phyloP scores from a whole-genome alignment of 306 rosid species.

The Acacia confusa region DNA sequence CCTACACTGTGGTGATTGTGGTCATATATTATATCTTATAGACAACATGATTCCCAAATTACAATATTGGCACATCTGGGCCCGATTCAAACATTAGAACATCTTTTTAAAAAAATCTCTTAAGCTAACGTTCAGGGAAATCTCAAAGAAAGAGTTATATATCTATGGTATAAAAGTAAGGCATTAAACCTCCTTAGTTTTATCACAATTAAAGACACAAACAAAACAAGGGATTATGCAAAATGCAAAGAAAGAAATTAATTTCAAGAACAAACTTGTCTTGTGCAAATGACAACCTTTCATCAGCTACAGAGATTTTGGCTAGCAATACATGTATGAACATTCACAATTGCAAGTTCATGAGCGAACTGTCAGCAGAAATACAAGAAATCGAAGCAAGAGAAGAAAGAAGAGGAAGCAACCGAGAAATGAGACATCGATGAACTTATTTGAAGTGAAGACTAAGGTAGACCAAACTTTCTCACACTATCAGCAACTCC shows the following conservation, averaged over 20 bases:
- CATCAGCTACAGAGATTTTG: background rate
- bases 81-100: no score
- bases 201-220: background rate
- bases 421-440: constrained; percentile 15
- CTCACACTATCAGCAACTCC: background rate
- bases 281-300: background rate
- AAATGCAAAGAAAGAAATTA: background rate
- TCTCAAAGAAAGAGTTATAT: no score
- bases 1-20: no score
- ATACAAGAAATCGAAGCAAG: no score
- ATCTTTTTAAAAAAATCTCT: no score
- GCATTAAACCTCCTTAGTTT: background rate
- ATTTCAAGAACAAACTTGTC: background rate
- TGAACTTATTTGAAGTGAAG: background rate
- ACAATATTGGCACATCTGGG: no score
- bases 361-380: constrained; percentile 9
- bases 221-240: background rate
- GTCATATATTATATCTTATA: no score
- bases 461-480: constrained; percentile 4
- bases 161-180: background rate
- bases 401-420: background rate
- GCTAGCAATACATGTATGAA: background rate
- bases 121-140: no score
- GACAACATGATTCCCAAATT: no score
- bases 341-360: constrained; percentile 42